A percentile compares a stretch with the other conserved stretches of the same genome.
These are phyloP conservation scores for Chamaecyparis obtusa DNA, from an alignment of 75 land plant species.

Conservation along the genomic window DNA sequence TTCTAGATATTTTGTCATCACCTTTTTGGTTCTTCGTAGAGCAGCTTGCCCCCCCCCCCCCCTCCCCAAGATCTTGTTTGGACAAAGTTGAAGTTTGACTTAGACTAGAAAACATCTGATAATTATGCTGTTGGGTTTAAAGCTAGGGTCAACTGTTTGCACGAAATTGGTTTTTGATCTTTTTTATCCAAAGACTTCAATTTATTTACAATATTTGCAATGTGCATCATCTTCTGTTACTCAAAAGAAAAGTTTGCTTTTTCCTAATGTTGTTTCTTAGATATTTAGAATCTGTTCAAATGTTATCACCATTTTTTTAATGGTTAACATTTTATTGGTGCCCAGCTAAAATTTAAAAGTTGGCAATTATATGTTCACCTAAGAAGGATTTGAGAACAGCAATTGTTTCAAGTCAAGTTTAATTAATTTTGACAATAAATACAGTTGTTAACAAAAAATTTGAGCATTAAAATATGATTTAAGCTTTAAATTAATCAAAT, in stretches of 20 bases:
- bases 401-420: neutral
- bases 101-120: no score
- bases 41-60: no score
- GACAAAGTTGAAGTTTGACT: no score
- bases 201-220: neutral
- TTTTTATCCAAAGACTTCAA: neutral
- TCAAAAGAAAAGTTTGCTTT: neutral
- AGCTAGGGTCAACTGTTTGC: no score
- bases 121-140: no score
- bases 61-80: no score
- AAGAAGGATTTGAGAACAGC: neutral
- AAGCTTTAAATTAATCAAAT: constrained; percentile 3
- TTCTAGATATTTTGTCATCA: neutral
- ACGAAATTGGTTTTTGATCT: no score
- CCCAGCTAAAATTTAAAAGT: neutral
- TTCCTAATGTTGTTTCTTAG: neutral
- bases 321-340: neutral
- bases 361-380: neutral
- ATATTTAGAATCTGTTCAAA: neutral
- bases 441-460: no score
- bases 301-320: neutral
- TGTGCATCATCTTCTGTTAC: neutral
- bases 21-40: no score
- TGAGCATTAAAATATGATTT: neutral
- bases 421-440: neutral